Evolutionary conservation across 441 rosid species (phyloP), one percentile per base, ranked within the genome.

Genomic region (Erodium trifolium): DNA sequence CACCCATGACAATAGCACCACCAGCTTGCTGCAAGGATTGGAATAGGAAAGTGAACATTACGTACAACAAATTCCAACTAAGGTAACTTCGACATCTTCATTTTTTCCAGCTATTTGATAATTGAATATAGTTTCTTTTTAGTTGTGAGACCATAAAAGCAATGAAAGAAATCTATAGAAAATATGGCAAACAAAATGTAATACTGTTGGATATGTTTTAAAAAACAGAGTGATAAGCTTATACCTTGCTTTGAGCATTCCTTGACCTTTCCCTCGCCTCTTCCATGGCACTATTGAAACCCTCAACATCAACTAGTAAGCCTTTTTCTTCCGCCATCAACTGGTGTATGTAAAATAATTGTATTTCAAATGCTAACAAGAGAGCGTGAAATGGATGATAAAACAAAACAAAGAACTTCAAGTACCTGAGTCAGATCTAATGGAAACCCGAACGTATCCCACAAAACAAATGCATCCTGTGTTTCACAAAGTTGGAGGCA

Each of bases 401-500:
- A 14, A 65, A 11, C 73, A 23, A 66, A 73, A 69, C 2, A 69
- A 68, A 49, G 37, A 18, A 59, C 13, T 16, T 9, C 19, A 31
- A 23, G 16, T 86, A 93, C 99, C 95, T 89, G 96, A 71, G 99
- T 95, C 77, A 95, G 83, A 85, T 95, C 98, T 80, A 95, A 68
- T 13, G 98, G 96, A 81, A 95, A 95, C 72, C 99, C 99, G 84
- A 78, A 95, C 18, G 95, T 95, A 72, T 92, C 98, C 98, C 99
- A 92, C 79, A 95, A 79, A 79, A 92, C 67, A 82, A 95, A 92
- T 67, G 98, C 99, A 78, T 90, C 97, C 98, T 94, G 88, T 80
- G 87, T 74, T 10, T 67, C 77, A 76, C 34, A 66, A 51, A 8
- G 17, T 64, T 68, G 43, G 67, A 68, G 59, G 70, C 14, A 23